A percentile compares a stretch with the other conserved stretches of the same genome.
These are phyloP conservation scores for Aspergillus fumigatiaffinis DNA, from an alignment of 2,329 filamentous ascomycete species.

Conservation along the genomic window DNA sequence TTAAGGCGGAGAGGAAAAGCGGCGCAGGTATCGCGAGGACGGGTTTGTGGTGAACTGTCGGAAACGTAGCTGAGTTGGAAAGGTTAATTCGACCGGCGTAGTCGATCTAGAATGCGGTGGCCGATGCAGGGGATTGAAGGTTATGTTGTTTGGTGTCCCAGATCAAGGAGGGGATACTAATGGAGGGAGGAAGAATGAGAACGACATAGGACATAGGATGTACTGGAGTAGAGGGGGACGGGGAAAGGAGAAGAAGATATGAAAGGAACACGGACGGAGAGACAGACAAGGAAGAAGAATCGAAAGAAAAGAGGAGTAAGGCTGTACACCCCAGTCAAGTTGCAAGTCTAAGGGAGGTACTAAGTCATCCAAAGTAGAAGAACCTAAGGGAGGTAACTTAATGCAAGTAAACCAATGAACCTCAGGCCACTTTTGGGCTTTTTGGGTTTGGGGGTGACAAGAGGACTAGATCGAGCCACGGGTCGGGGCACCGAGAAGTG, in stretches of 20 bases:
- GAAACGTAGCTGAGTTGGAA: constrained; percentile 12
- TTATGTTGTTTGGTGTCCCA: not conserved
- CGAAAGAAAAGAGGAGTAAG: constrained; percentile 7
- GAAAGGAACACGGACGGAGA: constrained; percentile 8
- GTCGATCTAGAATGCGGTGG: constrained; percentile 6
- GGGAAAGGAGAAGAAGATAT: constrained; percentile 11
- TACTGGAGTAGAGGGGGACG: constrained; percentile 1
- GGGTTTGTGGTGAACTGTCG: not conserved
- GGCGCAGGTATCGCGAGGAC: constrained; percentile 17
- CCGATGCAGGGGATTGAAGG: constrained; percentile 8
- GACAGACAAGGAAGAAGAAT: constrained; percentile 8
- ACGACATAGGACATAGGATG: constrained; percentile 7
- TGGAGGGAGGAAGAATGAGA: constrained; percentile 8
- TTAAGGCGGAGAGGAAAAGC: constrained; percentile 9
- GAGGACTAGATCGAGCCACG: constrained; percentile 21
- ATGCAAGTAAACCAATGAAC: constrained; percentile 6
- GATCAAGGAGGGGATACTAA: constrained; percentile 10
- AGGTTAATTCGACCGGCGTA: constrained; percentile 7
- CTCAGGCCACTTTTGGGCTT: constrained; percentile 15
- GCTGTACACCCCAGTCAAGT: constrained; percentile 3
- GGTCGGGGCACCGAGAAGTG: constrained; percentile 22
- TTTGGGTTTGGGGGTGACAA: constrained; percentile 9
- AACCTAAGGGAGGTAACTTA: constrained; percentile 12
- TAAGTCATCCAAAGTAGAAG: constrained; percentile 15
- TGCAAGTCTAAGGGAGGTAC: not conserved